Percentiles rank a stretch among this genome's conserved stretches.
Conservation (phyloP, 2,329 filamentous ascomycete species). For the Pseudocercospora cruenta region DNA sequence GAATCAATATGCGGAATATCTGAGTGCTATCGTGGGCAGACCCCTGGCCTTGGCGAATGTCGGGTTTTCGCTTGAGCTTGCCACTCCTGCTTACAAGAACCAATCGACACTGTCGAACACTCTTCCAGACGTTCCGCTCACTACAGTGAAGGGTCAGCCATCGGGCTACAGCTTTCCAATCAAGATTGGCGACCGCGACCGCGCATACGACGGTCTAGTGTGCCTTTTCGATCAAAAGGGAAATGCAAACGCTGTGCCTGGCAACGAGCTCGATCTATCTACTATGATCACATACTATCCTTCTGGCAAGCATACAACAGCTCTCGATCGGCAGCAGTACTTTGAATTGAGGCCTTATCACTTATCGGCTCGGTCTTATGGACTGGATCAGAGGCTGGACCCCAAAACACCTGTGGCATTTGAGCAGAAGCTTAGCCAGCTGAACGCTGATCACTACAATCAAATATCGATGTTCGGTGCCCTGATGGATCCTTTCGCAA, state of each 20-base stretch:
- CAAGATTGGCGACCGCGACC: conserved; percentile 19
- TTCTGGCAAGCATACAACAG: not conserved
- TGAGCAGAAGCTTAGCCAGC: not conserved
- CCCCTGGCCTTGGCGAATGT: conserved; percentile 49
- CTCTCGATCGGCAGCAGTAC: not conserved
- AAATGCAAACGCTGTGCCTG: not conserved
- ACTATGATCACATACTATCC: conserved; percentile 8
- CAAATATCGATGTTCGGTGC: conserved; percentile 5
- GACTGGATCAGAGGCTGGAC: not conserved
- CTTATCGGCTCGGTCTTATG: not conserved
- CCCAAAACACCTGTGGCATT: not conserved
- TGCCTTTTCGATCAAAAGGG: conserved; percentile 6
- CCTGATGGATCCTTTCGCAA: conserved; percentile 10
- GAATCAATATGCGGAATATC: conserved; percentile 42
- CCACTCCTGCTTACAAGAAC: not conserved
- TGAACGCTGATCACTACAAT: not conserved
- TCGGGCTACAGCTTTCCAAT: conserved; percentile 12
- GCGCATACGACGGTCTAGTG: conserved; percentile 17
- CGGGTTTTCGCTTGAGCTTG: conserved; percentile 47
- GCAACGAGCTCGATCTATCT: not conserved
- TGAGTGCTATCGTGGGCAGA: conserved; percentile 44
- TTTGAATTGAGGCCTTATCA: conserved; percentile 1
- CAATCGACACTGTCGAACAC: not conserved
- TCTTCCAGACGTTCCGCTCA: not conserved
- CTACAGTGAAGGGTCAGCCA: not conserved